Evolutionary conservation across 805 yeast genomes (phyloP), one percentile per base, ranked within the genome.

Genomic region (Saturnispora diversa): DNA sequence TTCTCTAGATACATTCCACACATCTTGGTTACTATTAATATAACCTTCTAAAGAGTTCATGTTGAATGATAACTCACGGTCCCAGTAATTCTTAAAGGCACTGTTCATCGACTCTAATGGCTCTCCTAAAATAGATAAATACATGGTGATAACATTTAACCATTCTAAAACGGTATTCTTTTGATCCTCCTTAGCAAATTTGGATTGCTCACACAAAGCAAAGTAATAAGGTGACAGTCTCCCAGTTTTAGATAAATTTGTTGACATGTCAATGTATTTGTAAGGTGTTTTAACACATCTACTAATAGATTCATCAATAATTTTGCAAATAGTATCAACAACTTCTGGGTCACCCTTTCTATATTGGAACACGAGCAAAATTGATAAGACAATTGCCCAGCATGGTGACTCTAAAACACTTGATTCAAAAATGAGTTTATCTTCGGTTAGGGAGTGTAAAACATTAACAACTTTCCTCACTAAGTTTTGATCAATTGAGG

Each of bases 271-370:
- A 39, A 85, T 70, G 50, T 87, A 90, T 54, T 84, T 86, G 62
- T 82, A 92, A 0, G 97, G 97, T 0, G 86, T 61, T 46, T 74
- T 70, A 27, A 80, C 70, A 45, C 80, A 69, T 46, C 96, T 70
- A 1, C 85, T 67, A 23, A 86, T 68, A 0, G 85, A 64, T 56
- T 88, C 92, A 54, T 90, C 95, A 6, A 90, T 47, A 23, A 85
- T 56, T 9, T 63, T 64, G 80, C 85, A 80, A 2, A 86, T 53
- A 28, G 63, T 62, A 1, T 50, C 52, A 22, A 56, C 48, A 23
- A 48, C 45, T 5, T 37, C 32, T 0, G 47, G 50, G 20, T 45
- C 27, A 7, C 49, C 35, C 6, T 24, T 28, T 6, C 40, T 19
- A 19, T 28, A 35, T 8, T 40, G 17, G 25, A 49, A 55, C 6